Percentiles rank a stretch among this genome's conserved stretches.
phyloP scores from a whole-genome alignment of 176 grass and related monocot species.

The Puccinellia tenuiflora region DNA sequence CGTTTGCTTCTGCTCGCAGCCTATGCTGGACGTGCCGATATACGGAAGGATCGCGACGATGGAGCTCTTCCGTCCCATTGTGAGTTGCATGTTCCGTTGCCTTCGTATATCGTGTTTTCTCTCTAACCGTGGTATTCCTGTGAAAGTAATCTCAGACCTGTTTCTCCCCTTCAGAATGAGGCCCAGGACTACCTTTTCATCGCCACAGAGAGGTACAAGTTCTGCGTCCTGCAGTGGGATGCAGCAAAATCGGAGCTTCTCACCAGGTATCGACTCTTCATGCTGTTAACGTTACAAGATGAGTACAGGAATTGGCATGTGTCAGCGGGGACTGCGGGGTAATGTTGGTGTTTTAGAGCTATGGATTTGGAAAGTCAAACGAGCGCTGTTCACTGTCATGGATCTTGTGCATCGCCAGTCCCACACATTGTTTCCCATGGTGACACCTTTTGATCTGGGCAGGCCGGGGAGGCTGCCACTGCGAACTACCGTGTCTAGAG shows the following conservation, averaged over 20 bases:
- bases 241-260: constrained; percentile 79
- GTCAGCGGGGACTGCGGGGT: background rate
- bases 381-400: background rate
- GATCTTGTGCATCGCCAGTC: background rate
- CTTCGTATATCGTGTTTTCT: background rate
- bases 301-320: background rate
- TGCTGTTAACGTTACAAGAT: background rate
- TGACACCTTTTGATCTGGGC: background rate
- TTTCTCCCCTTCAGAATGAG: constrained; percentile 56
- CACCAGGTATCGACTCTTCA: constrained; percentile 58
- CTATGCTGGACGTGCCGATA: constrained; percentile 94
- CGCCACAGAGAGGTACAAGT: constrained; percentile 94
- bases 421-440: background rate
- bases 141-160: background rate
- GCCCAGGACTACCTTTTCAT: constrained; percentile 94
- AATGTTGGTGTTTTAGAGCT: background rate
- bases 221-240: constrained; percentile 97
- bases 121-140: background rate
- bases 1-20: constrained; percentile 35
- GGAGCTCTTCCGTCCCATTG: constrained; percentile 92
- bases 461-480: background rate
- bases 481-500: background rate
- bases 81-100: constrained; percentile 28
- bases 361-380: background rate
- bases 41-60: constrained; percentile 95